These are phyloP conservation scores for Monosporascus sp. DNA, from an alignment of 2,329 filamentous ascomycete species.

Conservation along the genomic window DNA sequence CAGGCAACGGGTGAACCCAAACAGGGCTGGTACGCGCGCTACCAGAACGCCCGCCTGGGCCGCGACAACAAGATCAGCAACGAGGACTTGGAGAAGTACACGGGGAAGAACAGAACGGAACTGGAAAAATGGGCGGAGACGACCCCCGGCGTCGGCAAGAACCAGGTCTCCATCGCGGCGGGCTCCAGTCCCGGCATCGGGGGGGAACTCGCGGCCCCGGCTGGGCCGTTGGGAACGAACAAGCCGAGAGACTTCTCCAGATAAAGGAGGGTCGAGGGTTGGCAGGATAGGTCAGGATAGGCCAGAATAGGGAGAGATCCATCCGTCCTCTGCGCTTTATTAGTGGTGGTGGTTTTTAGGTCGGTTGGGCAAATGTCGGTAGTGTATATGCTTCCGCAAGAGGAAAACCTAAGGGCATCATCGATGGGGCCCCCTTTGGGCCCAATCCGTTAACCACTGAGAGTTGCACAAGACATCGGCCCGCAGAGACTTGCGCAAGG, in stretches of 20 bases:
- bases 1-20: background rate
- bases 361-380: background rate
- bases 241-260: background rate
- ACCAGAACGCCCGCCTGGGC: slow-evolving; percentile 13
- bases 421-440: too few relatives aligned
- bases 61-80: slow-evolving; percentile 26
- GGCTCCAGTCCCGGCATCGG: background rate
- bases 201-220: background rate
- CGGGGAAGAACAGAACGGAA: slow-evolving; percentile 28
- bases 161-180: slow-evolving; percentile 8
- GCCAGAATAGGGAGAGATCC: too few relatives aligned
- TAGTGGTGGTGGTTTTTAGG: background rate
- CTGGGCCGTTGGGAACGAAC: background rate
- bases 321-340: background rate
- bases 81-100: slow-evolving; percentile 35
- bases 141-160: slow-evolving; percentile 30
- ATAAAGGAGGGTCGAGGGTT: background rate
- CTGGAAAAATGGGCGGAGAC: slow-evolving; percentile 32
- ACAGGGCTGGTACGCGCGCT: slow-evolving; percentile 11
- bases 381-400: too few relatives aligned
- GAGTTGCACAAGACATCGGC: too few relatives aligned
- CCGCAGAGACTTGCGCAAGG: too few relatives aligned
- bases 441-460: too few relatives aligned
- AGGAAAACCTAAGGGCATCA: too few relatives aligned
- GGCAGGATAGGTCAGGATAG: background rate